Conservation (phyloP, 2,329 filamentous ascomycete species). For the Verticillium isaacii region DNA sequence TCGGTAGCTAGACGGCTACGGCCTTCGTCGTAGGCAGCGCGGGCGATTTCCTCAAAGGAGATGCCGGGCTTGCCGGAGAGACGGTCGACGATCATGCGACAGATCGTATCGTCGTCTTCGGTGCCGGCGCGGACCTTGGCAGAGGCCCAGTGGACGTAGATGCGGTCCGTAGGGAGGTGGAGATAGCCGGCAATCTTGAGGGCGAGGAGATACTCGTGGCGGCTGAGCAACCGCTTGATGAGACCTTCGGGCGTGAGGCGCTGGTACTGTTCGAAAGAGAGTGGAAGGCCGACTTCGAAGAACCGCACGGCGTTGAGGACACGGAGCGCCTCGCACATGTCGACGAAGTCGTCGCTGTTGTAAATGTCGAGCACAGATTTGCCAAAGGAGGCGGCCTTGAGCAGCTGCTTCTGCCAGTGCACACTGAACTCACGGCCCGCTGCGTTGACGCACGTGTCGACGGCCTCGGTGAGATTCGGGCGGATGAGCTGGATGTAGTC, state of each 20-base stretch:
- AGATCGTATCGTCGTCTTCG: slow-evolving; percentile 85
- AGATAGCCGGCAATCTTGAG: slow-evolving; percentile 85
- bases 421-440: slow-evolving; percentile 87
- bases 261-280: slow-evolving; percentile 92
- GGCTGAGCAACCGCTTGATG: slow-evolving; percentile 79
- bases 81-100: slow-evolving; percentile 78
- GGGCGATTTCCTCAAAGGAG: slow-evolving; percentile 91
- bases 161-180: slow-evolving; percentile 77
- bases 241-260: slow-evolving; percentile 84
- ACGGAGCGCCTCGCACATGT: slow-evolving; percentile 91
- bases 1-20: slow-evolving; percentile 83
- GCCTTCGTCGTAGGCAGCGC: slow-evolving; percentile 91
- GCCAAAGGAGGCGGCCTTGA: slow-evolving; percentile 96
- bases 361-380: slow-evolving; percentile 97
- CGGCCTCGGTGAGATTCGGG: slow-evolving; percentile 81
- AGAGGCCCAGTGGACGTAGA: slow-evolving; percentile 96
- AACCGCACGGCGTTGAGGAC: slow-evolving; percentile 90
- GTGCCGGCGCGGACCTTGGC: slow-evolving; percentile 84
- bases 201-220: slow-evolving; percentile 86
- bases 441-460: slow-evolving; percentile 89
- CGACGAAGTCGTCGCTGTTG: slow-evolving; percentile 97
- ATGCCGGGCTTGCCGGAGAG: slow-evolving; percentile 86
- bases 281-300: slow-evolving; percentile 82
- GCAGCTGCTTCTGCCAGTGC: slow-evolving; percentile 89
- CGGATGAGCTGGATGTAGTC: slow-evolving; percentile 96